Percentiles rank a stretch among this genome's conserved stretches.
Evolutionary conservation across 306 rosid species (phyloP).

Genomic region (Alnus rubra): DNA sequence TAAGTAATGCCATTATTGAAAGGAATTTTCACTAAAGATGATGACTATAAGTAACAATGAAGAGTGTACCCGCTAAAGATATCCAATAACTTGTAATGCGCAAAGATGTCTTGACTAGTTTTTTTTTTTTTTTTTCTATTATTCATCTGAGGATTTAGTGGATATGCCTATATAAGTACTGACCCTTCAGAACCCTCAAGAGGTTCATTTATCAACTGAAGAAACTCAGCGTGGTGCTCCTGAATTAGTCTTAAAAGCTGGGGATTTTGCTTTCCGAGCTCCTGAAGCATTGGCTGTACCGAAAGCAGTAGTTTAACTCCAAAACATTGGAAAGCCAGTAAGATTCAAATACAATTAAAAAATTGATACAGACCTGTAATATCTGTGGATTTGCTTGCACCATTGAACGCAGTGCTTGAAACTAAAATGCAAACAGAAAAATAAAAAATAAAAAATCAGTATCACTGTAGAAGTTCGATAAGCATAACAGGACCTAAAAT

Average conservation of each 20-base stretch:
- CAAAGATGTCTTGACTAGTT: background rate
- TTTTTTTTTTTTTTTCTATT: background rate
- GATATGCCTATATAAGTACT: slow-evolving; percentile 33
- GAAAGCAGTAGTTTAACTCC: slow-evolving; percentile 27
- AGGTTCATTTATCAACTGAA: slow-evolving; percentile 91
- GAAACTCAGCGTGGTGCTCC: slow-evolving; percentile 90
- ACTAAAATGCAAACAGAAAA: slow-evolving; percentile 39
- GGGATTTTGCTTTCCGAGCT: slow-evolving; percentile 97
- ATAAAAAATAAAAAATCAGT: background rate
- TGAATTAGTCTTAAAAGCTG: slow-evolving; percentile 81
- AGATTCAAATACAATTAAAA: slow-evolving; percentile 18
- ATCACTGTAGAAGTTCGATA: background rate
- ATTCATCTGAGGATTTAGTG: background rate
- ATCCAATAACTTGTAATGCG: background rate
- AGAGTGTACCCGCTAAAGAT: too few relatives aligned
- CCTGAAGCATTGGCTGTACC: slow-evolving; percentile 97
- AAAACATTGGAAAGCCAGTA: slow-evolving; percentile 19
- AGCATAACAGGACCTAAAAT: background rate
- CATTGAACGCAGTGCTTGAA: slow-evolving; percentile 85
- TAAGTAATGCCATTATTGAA: background rate
- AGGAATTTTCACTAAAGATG: background rate
- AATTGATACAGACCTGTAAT: slow-evolving; percentile 59
- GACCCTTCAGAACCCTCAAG: slow-evolving; percentile 92
- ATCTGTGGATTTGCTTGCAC: slow-evolving; percentile 98
- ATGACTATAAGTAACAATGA: background rate